phyloP scores from a whole-genome alignment of 352 stramenopile genomes.

The Phytophthora colocasiae region DNA sequence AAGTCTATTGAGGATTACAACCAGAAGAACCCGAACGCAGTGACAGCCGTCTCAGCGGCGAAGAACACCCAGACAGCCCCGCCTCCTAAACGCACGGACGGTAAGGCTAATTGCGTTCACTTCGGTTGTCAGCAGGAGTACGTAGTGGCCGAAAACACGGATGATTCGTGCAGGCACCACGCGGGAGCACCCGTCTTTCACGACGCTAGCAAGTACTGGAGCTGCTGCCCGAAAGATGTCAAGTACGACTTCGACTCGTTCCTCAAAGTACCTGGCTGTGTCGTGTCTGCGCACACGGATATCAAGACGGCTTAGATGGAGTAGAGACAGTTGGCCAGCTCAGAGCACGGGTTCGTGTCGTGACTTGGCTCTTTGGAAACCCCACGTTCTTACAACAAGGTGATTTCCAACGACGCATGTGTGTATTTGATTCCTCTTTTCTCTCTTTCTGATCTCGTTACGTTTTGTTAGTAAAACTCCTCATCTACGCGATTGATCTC shows the following conservation, averaged over 20 bases:
- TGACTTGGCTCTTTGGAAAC: slow-evolving; percentile 9
- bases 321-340: slow-evolving; percentile 14
- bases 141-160: slow-evolving; percentile 86
- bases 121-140: slow-evolving; percentile 94
- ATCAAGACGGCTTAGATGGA: slow-evolving; percentile 51
- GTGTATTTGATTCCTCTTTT: slow-evolving; percentile 1
- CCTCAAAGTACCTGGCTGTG: slow-evolving; percentile 89
- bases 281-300: slow-evolving; percentile 84
- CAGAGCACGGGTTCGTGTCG: not conserved
- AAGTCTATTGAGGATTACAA: slow-evolving; percentile 96
- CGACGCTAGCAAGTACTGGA: slow-evolving; percentile 94
- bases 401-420: slow-evolving; percentile 22
- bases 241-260: slow-evolving; percentile 97
- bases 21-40: slow-evolving; percentile 88
- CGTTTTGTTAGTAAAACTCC: slow-evolving; percentile 67
- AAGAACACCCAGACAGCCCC: slow-evolving; percentile 61
- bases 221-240: slow-evolving; percentile 92
- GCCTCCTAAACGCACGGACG: slow-evolving; percentile 72
- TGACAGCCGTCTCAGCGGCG: slow-evolving; percentile 80
- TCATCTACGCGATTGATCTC: slow-evolving; percentile 83
- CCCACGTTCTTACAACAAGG: slow-evolving; percentile 22
- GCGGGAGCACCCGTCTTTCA: slow-evolving; percentile 92
- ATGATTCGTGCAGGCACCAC: slow-evolving; percentile 85
- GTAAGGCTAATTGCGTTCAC: slow-evolving; percentile 92
- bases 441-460: slow-evolving; percentile 1